Evolutionary conservation across 116 monocot genomes (phyloP).

Genomic region (Dioscorea cayenensis): DNA sequence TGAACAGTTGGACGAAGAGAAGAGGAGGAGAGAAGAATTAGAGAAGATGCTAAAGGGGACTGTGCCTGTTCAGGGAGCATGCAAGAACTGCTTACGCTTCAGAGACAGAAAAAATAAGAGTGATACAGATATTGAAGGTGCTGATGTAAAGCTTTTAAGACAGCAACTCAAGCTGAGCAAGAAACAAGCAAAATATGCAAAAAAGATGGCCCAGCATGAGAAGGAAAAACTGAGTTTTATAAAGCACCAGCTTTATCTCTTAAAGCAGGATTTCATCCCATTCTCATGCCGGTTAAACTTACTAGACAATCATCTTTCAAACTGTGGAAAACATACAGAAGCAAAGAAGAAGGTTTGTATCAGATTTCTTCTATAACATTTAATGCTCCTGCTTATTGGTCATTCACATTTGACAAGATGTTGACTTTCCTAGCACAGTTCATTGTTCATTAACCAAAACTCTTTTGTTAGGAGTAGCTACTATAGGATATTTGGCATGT

Average conservation of each 20-base stretch:
- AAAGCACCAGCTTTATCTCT: conserved; percentile 34
- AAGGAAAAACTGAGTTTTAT: conserved; percentile 53
- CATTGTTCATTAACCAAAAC: not conserved
- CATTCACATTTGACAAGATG: not conserved
- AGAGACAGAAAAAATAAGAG: conserved; percentile 2
- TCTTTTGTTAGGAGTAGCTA: not conserved
- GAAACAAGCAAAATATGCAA: conserved; percentile 51
- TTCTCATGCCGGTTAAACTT: conserved; percentile 48
- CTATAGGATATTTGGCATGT: too few relatives aligned
- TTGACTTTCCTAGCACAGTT: not conserved
- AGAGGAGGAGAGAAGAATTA: conserved; percentile 28
- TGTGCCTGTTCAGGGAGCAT: conserved; percentile 1
- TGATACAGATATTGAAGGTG: conserved; percentile 10
- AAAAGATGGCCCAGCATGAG: conserved; percentile 41
- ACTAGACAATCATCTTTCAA: conserved; percentile 34
- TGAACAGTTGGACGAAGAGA: conserved; percentile 55
- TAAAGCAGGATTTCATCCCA: conserved; percentile 60
- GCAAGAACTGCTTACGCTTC: not conserved
- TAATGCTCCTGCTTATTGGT: not conserved
- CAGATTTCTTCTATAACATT: conserved; percentile 7
- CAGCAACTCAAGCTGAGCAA: conserved; percentile 65
- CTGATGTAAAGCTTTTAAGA: conserved; percentile 42
- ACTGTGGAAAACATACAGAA: conserved; percentile 36
- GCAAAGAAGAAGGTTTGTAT: conserved; percentile 59
- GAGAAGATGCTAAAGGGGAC: conserved; percentile 37